These are phyloP conservation scores for Fragilaria radians DNA, from an alignment of 108 stramenopile species.

Conservation along the genomic window DNA sequence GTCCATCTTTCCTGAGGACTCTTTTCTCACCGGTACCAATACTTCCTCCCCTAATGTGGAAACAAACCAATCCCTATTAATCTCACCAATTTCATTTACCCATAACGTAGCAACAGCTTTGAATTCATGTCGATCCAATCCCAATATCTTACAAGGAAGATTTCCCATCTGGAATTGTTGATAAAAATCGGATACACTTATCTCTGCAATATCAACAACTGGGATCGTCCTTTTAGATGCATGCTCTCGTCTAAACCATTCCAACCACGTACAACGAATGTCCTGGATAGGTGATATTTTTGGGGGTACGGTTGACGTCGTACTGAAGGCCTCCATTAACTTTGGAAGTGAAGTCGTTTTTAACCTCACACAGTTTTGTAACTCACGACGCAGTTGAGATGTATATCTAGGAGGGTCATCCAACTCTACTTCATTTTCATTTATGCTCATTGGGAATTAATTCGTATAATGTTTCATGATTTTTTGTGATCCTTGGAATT, in stretches of 20 bases:
- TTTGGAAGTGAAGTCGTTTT: too few relatives aligned
- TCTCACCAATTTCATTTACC: slow-evolving; percentile 2
- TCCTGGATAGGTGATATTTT: neutral
- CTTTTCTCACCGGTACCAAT: slow-evolving; percentile 50
- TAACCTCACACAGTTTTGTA: too few relatives aligned
- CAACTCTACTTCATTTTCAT: too few relatives aligned
- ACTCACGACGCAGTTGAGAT: too few relatives aligned
- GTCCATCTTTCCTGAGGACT: slow-evolving; percentile 26
- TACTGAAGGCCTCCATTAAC: too few relatives aligned
- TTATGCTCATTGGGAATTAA: too few relatives aligned
- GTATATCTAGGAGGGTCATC: too few relatives aligned
- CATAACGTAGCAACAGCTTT: neutral
- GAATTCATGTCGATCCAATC: slow-evolving; percentile 3
- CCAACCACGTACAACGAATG: neutral
- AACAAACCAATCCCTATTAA: slow-evolving; percentile 54
- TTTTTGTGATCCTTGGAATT: too few relatives aligned
- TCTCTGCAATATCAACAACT: neutral
- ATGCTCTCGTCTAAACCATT: neutral
- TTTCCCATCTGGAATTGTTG: neutral
- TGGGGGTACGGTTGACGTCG: too few relatives aligned
- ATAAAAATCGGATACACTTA: neutral
- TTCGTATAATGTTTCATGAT: too few relatives aligned
- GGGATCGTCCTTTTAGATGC: neutral
- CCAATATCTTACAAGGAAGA: slow-evolving; percentile 3
- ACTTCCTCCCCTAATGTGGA: slow-evolving; percentile 35